Evolutionary conservation across 371 early-diverging fungal genomes (phyloP).

Genomic region (Apophysomyces variabilis): DNA sequence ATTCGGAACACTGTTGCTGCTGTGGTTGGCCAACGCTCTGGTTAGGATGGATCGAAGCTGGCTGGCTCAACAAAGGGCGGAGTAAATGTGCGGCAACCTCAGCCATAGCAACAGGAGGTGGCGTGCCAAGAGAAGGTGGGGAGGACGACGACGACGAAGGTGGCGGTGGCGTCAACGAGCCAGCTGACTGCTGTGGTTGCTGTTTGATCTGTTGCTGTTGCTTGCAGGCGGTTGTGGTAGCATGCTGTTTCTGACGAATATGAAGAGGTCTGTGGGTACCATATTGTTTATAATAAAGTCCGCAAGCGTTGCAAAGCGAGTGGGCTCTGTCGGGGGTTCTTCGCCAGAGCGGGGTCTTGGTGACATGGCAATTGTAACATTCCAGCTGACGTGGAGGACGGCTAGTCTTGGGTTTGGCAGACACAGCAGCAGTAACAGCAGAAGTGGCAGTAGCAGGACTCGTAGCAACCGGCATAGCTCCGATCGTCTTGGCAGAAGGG

Average conservation of each 20-base stretch:
- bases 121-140: background rate
- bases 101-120: constrained; percentile 12
- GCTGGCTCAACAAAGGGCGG: constrained; percentile 12
- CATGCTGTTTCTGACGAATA: constrained; percentile 56
- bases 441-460: constrained; percentile 20
- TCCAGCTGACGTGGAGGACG: constrained; percentile 67
- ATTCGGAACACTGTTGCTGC: constrained; percentile 66
- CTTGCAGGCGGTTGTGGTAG: too few relatives aligned
- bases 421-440: constrained; percentile 2
- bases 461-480: constrained; percentile 26
- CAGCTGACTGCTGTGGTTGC: constrained; percentile 8
- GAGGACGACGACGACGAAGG: constrained; percentile 8
- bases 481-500: constrained; percentile 16
- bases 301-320: constrained; percentile 86
- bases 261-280: constrained; percentile 71
- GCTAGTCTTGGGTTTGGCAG: constrained; percentile 25
- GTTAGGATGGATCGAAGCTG: constrained; percentile 6
- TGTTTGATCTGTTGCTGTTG: constrained; percentile 22
- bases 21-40: background rate
- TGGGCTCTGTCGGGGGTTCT: constrained; percentile 77
- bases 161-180: constrained; percentile 14
- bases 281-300: constrained; percentile 80
- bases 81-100: constrained; percentile 12
- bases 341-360: constrained; percentile 85
- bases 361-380: constrained; percentile 83